Evolutionary conservation across 2,329 filamentous ascomycete genomes (phyloP).

Genomic region (Curvularia verruculosa): DNA sequence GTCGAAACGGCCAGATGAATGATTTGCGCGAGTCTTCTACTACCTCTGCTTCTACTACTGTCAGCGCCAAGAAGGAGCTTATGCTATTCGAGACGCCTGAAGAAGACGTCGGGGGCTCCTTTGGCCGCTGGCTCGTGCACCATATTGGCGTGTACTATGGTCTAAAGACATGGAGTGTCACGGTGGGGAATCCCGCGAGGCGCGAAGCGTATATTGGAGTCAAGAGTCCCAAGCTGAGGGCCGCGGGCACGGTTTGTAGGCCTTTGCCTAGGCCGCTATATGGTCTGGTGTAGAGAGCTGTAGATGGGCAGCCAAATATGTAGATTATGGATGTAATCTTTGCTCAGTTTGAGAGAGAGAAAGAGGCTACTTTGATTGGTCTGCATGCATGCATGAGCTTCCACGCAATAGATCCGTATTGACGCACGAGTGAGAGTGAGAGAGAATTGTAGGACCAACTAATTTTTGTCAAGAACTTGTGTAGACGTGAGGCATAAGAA

Average conservation of each 20-base stretch:
- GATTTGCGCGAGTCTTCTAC: conserved; percentile 50
- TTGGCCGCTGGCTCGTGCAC: conserved; percentile 92
- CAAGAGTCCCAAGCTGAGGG: conserved; percentile 54
- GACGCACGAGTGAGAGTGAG: no score
- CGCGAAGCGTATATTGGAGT: conserved; percentile 85
- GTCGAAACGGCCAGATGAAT: conserved; percentile 68
- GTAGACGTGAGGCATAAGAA: no score
- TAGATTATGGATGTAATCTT: neutral
- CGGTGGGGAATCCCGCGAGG: conserved; percentile 70
- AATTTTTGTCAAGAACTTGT: no score
- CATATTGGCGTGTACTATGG: conserved; percentile 93
- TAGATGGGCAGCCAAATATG: no score
- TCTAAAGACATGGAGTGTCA: conserved; percentile 80
- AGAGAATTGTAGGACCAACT: no score
- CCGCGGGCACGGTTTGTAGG: conserved; percentile 22
- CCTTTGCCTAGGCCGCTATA: conserved; percentile 46
- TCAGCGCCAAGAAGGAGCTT: conserved; percentile 64
- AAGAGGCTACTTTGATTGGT: no score
- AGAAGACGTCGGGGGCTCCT: conserved; percentile 76
- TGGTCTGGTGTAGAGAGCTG: conserved; percentile 41
- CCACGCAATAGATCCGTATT: no score
- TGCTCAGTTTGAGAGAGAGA: neutral
- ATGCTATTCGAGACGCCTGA: conserved; percentile 82
- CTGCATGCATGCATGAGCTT: no score
- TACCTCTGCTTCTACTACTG: conserved; percentile 51